These are phyloP conservation scores for Symmetrospora coprosmae DNA, from an alignment of 768 basidiomycete species.

Conservation along the genomic window DNA sequence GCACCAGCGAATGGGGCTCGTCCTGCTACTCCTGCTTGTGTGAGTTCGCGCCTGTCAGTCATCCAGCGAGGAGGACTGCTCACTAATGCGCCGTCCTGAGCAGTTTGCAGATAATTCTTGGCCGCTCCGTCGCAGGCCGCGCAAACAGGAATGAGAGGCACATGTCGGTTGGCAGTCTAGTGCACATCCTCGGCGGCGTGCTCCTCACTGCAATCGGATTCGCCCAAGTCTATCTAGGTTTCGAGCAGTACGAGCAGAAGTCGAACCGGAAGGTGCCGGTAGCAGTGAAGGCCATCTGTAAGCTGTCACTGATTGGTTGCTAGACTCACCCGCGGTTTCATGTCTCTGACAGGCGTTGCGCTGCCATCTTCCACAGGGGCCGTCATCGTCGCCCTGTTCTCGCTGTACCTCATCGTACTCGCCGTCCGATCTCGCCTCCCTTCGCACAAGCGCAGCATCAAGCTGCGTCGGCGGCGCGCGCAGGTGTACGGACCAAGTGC, in stretches of 20 bases:
- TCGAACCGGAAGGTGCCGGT: background rate
- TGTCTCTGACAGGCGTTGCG: too few relatives aligned
- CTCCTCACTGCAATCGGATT: slow-evolving; percentile 8
- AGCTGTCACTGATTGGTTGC: background rate
- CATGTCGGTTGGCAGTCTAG: background rate
- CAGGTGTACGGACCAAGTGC: too few relatives aligned
- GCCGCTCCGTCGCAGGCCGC: background rate
- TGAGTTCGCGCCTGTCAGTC: background rate
- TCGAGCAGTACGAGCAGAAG: slow-evolving; percentile 1
- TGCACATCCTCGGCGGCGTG: background rate
- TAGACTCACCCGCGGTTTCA: background rate
- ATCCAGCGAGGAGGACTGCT: background rate
- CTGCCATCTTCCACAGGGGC: slow-evolving; percentile 4
- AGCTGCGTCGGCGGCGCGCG: too few relatives aligned
- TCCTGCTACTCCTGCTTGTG: slow-evolving; percentile 7
- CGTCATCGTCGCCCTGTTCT: background rate
- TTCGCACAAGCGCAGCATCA: too few relatives aligned
- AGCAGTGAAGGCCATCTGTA: slow-evolving; percentile 12
- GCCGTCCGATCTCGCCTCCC: too few relatives aligned
- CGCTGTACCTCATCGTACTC: background rate
- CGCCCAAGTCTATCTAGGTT: slow-evolving; percentile 9
- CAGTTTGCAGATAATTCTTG: background rate
- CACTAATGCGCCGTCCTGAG: background rate
- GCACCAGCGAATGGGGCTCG: slow-evolving; percentile 11
- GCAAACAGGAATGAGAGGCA: background rate